These are phyloP conservation scores for Paecilomyces niveus DNA, from an alignment of 2,329 filamentous ascomycete species.

Conservation along the genomic window DNA sequence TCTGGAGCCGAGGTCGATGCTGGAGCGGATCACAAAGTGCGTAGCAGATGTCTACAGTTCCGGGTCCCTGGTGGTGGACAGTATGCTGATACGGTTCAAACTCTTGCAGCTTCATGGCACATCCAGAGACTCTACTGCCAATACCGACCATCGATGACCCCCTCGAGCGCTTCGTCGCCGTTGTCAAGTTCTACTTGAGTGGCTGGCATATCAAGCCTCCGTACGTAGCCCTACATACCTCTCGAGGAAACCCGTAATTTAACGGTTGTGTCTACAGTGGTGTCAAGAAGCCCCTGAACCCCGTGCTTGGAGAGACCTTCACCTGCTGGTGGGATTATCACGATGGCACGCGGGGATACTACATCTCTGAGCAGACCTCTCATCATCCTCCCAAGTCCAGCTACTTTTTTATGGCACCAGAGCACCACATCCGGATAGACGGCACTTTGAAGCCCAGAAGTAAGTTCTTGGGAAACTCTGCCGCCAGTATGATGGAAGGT, in stretches of 20 bases:
- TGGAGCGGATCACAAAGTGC: constrained; percentile 97
- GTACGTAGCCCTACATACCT: constrained; percentile 47
- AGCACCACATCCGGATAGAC: constrained; percentile 90
- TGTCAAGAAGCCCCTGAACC: constrained; percentile 97
- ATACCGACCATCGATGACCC: constrained; percentile 87
- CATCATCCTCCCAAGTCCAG: constrained; percentile 98
- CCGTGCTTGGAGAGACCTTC: constrained; percentile 89
- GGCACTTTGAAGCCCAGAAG: constrained; percentile 91
- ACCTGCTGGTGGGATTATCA: constrained; percentile 93
- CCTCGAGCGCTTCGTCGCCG: constrained; percentile 79
- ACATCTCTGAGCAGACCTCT: constrained; percentile 94
- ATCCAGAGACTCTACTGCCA: constrained; percentile 87
- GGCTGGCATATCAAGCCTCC: constrained; percentile 98
- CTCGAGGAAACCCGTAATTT: neutral
- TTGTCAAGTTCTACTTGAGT: constrained; percentile 96
- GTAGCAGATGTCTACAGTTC: constrained; percentile 22
- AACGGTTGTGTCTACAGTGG: constrained; percentile 50
- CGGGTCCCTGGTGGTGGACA: neutral
- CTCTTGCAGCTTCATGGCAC: constrained; percentile 84
- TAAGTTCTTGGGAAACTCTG: constrained; percentile 93
- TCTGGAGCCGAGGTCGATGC: constrained; percentile 92
- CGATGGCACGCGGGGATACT: constrained; percentile 80
- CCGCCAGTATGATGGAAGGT: constrained; percentile 96
- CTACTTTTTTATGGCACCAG: constrained; percentile 97
- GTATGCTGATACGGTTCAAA: constrained; percentile 14